Conservation (phyloP, 1,139 yeast genomes). For the Hansenula sp. region DNA sequence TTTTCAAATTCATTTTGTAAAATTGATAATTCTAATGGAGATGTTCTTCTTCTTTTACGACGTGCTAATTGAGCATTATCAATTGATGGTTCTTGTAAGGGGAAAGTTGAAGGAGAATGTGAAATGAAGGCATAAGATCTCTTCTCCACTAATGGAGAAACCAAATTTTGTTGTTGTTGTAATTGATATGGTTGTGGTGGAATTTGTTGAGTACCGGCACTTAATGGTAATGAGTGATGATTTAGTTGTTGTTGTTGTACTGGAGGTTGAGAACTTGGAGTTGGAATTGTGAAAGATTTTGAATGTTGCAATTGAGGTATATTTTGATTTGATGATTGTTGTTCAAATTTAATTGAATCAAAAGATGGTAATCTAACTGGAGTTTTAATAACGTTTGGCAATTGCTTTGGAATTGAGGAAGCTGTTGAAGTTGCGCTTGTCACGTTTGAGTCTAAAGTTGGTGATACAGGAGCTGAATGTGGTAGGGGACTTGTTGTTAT, state of each 20-base stretch:
- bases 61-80: conserved; percentile 90
- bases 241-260: conserved; percentile 1
- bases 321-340: neutral
- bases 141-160: conserved; percentile 21
- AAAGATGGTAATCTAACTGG: conserved; percentile 24
- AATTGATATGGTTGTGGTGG: neutral
- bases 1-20: conserved; percentile 72
- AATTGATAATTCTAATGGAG: conserved; percentile 78
- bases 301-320: conserved; percentile 7
- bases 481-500: neutral
- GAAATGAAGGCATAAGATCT: conserved; percentile 83
- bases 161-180: conserved; percentile 1
- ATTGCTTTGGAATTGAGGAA: neutral
- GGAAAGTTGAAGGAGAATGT: conserved; percentile 85
- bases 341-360: conserved; percentile 18
- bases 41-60: conserved; percentile 91
- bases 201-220: neutral
- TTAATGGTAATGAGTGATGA: conserved; percentile 3
- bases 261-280: conserved; percentile 9
- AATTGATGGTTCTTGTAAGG: conserved; percentile 76
- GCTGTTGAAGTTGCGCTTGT: neutral
- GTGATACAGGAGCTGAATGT: conserved; percentile 7
- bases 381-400: conserved; percentile 9
- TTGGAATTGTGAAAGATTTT: conserved; percentile 11
- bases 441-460: conserved; percentile 6